phyloP scores from a whole-genome alignment of 1,284 basidiomycete species.

The Heterobasidion occidentale region DNA sequence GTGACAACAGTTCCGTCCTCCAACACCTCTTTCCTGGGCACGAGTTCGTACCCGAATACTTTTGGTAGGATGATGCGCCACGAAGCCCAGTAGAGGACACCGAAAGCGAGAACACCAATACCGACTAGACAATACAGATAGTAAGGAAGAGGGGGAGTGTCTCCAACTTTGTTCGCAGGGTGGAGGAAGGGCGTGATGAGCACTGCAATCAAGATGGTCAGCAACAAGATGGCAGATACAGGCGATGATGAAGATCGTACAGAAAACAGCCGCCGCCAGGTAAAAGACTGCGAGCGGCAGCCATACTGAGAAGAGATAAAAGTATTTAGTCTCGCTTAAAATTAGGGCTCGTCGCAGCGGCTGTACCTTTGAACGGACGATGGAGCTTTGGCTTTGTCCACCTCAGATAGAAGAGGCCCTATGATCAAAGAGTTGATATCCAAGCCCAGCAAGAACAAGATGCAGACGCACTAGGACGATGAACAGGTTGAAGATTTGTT shows the following conservation, averaged over 20 bases:
- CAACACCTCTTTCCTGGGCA: constrained; percentile 38
- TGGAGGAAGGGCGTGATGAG: constrained; percentile 48
- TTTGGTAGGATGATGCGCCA: constrained; percentile 45
- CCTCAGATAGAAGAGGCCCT: constrained; percentile 53
- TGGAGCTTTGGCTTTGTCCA: constrained; percentile 37
- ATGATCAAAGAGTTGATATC: not conserved
- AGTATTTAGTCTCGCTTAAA: not conserved
- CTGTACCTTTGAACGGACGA: constrained; percentile 49
- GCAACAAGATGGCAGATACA: not conserved
- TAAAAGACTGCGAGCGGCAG: constrained; percentile 49
- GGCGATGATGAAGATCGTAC: constrained; percentile 20
- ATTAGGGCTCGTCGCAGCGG: not conserved
- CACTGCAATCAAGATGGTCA: constrained; percentile 24
- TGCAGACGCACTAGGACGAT: constrained; percentile 35
- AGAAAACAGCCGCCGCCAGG: constrained; percentile 41
- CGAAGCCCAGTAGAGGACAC: constrained; percentile 45
- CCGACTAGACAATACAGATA: constrained; percentile 55
- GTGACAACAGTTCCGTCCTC: constrained; percentile 51
- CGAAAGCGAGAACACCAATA: constrained; percentile 38
- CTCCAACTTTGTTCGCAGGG: constrained; percentile 45
- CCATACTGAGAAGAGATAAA: constrained; percentile 43
- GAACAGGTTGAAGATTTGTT: constrained; percentile 48
- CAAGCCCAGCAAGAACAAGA: not conserved
- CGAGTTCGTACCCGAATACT: constrained; percentile 40
- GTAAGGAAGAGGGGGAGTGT: constrained; percentile 53